These are phyloP conservation scores for Diversispora eburnea DNA, from an alignment of 192 early-diverging fungal species.

Conservation along the genomic window DNA sequence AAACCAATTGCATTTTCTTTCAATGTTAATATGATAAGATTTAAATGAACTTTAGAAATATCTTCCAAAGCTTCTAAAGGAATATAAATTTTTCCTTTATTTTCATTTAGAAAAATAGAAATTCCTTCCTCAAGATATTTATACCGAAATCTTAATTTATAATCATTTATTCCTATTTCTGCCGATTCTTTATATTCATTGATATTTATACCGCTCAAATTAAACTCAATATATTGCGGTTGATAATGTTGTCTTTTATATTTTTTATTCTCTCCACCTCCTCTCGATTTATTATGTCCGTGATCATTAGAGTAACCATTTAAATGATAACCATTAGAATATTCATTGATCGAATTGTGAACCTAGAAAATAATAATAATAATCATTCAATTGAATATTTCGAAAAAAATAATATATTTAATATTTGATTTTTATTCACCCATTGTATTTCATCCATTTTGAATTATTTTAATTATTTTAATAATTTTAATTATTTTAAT, in stretches of 20 bases:
- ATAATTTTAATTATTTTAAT: too few relatives aligned
- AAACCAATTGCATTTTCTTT: too few relatives aligned
- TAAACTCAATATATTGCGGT: constrained; percentile 3
- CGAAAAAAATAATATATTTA: too few relatives aligned
- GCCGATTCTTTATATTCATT: not conserved
- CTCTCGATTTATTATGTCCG: not conserved
- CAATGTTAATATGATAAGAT: constrained; percentile 4
- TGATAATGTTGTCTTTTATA: not conserved
- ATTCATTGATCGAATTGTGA: too few relatives aligned
- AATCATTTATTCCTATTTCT: not conserved
- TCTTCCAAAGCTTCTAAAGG: constrained; percentile 5
- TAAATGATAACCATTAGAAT: too few relatives aligned
- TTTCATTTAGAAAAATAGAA: constrained; percentile 13
- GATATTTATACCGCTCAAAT: not conserved
- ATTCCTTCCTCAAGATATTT: constrained; percentile 10
- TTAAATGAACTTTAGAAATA: not conserved
- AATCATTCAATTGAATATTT: too few relatives aligned
- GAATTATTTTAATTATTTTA: too few relatives aligned
- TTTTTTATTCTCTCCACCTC: not conserved
- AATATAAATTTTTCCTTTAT: constrained; percentile 12
- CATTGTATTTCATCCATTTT: too few relatives aligned
- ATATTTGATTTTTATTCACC: too few relatives aligned
- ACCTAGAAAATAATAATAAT: too few relatives aligned
- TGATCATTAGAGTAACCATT: too few relatives aligned
- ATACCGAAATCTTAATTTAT: constrained; percentile 11